These are phyloP conservation scores for Cryphonectria parasitica DNA, from an alignment of 2,329 filamentous ascomycete species.

Conservation along the genomic window DNA sequence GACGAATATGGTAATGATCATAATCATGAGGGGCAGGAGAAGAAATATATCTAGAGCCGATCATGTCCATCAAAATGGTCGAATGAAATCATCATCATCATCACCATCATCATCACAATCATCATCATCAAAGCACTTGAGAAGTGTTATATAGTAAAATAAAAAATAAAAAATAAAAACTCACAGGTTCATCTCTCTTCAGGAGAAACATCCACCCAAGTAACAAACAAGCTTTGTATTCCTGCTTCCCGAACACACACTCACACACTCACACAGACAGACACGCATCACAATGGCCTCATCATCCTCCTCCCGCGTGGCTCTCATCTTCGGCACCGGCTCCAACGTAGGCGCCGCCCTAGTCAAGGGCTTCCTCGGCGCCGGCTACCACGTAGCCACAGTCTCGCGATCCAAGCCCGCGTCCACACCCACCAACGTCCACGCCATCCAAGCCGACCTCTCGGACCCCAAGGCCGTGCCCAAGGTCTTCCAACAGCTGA, in stretches of 20 bases:
- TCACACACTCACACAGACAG: neutral
- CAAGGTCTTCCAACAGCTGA: constrained; percentile 13
- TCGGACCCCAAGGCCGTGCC: constrained; percentile 13
- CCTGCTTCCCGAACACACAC: too few relatives aligned
- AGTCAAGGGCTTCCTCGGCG: constrained; percentile 26
- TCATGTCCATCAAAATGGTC: neutral
- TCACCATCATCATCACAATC: neutral
- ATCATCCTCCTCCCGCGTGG: constrained; percentile 14
- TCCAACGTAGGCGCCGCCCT: constrained; percentile 28
- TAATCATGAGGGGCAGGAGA: neutral
- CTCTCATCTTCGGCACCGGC: constrained; percentile 29
- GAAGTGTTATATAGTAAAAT: neutral
- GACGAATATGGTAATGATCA: neutral
- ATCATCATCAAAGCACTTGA: too few relatives aligned
- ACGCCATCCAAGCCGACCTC: constrained; percentile 27
- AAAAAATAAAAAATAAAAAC: neutral
- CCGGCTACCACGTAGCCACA: constrained; percentile 27
- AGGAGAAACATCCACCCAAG: neutral
- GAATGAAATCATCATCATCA: neutral
- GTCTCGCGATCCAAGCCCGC: constrained; percentile 28
- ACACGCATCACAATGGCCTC: constrained; percentile 3
- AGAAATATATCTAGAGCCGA: neutral
- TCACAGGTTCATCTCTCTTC: neutral
- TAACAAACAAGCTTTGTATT: too few relatives aligned
- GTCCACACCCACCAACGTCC: constrained; percentile 11